phyloP scores from a whole-genome alignment of 1,284 basidiomycete species.

The Hymenochaete sp. region DNA sequence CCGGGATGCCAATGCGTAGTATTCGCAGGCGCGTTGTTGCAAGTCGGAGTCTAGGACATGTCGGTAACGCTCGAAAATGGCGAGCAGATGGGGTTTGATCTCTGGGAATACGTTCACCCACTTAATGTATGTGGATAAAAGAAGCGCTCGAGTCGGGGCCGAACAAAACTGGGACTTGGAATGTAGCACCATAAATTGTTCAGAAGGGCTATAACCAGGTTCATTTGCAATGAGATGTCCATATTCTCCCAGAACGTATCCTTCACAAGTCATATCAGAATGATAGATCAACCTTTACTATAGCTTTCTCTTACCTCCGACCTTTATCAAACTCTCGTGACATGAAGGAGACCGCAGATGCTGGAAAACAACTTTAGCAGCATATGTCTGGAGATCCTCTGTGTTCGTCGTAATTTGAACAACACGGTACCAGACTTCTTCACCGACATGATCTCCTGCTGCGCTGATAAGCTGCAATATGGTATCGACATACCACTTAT shows the following conservation, averaged over 20 bases:
- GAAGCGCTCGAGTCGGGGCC: slow-evolving; percentile 84
- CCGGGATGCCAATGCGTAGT: slow-evolving; percentile 75
- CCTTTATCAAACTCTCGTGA: slow-evolving; percentile 96
- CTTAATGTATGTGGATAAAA: slow-evolving; percentile 97
- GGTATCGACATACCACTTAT: slow-evolving; percentile 96
- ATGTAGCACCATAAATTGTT: slow-evolving; percentile 92
- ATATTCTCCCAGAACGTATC: slow-evolving; percentile 95
- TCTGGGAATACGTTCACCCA: slow-evolving; percentile 99
- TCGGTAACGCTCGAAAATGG: slow-evolving; percentile 95
- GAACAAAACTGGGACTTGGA: slow-evolving; percentile 94
- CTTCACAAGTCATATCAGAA: slow-evolving; percentile 30
- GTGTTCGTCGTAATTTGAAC: slow-evolving; percentile 99
- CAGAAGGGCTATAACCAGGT: slow-evolving; percentile 83
- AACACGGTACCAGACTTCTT: slow-evolving; percentile 99
- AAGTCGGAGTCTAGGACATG: slow-evolving; percentile 97
- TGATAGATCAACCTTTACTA: neutral
- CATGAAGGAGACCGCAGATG: slow-evolving; percentile 83
- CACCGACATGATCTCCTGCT: slow-evolving; percentile 96
- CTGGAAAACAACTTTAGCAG: slow-evolving; percentile 88
- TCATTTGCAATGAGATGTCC: slow-evolving; percentile 97
- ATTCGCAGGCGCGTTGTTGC: slow-evolving; percentile 98
- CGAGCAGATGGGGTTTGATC: slow-evolving; percentile 88
- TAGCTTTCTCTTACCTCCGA: slow-evolving; percentile 59
- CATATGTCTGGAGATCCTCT: slow-evolving; percentile 93
- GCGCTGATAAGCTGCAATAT: slow-evolving; percentile 91